Base-by-base conservation (phyloP, 768 basidiomycete genomes). In the Leccinum ochraceum region DNA sequence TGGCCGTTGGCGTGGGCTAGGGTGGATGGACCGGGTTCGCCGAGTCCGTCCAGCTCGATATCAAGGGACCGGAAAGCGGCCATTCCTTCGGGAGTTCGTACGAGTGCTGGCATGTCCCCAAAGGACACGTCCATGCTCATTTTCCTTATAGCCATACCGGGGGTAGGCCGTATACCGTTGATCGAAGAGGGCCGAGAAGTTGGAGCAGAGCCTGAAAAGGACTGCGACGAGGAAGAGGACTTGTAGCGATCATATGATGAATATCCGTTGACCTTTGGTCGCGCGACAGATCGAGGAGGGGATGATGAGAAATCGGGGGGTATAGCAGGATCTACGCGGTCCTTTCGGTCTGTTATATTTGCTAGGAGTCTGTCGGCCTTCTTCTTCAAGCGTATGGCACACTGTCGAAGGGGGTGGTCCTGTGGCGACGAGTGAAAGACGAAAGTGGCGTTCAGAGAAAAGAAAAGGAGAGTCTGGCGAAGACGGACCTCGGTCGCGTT, bases 271-370 rank as follows among this genome's bases (percentile, higher is more conserved):
- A 79, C 62, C 64, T 78, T 80, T 24, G 77, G 49, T 77, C 85
- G 65, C 77, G 85, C 39, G 24, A 68, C 54, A 3, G 71, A 67
- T 48, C 71, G 67, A 58, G 53, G 39, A 14, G 62, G 50, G 1
- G 58, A 69, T 53, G 51, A 76, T 69, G 64, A 80, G 71, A 80
- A 70, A 57, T 77, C 75, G 28, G 75, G 66, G 26, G 90, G 89
- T 58, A 92, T 86, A 60, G 71, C 69, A 17, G 89, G 90, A 68
- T 92, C 89, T 2, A 83, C 76, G 60, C 90, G 85, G 67, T 95
- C 92, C 68, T 87, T 89, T 67, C 87, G 85, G 75, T 98, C 97
- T 2, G 91, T 92, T 65, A 98, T 89, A 68, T 95, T 88, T 68
- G 86, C 86, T 20, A 98, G 84, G 26, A 98, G 84, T 64, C 86